Conservation (phyloP, 2,329 filamentous ascomycete genomes). For the Microdochium nivale region DNA sequence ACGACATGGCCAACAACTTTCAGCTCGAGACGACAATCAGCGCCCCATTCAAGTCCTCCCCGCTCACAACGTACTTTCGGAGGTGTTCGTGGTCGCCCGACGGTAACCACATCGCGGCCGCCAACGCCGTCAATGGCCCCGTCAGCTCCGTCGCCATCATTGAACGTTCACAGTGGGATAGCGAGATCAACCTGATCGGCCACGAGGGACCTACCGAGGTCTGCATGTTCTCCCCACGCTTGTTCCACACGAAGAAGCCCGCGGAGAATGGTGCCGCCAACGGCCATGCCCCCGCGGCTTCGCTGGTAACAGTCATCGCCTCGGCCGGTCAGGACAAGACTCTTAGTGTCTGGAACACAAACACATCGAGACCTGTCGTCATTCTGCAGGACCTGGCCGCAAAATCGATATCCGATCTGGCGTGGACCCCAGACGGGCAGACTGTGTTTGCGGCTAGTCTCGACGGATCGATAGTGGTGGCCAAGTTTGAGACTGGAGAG, state of each 20-base stretch:
- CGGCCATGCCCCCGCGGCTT: conserved; percentile 33
- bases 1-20: conserved; percentile 97
- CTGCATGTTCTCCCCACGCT: conserved; percentile 87
- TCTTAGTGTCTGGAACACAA: conserved; percentile 95
- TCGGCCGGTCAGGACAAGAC: conserved; percentile 97
- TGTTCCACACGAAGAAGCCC: conserved; percentile 71
- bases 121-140: conserved; percentile 93
- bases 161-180: conserved; percentile 85
- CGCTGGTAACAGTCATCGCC: conserved; percentile 82
- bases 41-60: conserved; percentile 80
- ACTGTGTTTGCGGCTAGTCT: conserved; percentile 79
- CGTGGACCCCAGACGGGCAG: conserved; percentile 89
- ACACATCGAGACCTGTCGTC: conserved; percentile 81
- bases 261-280: conserved; percentile 40
- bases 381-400: conserved; percentile 81
- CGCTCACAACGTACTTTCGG: conserved; percentile 92
- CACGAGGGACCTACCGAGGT: conserved; percentile 97
- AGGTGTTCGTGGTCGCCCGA: conserved; percentile 97
- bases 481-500: conserved; percentile 78
- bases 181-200: conserved; percentile 93
- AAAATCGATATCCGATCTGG: conserved; percentile 89
- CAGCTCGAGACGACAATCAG: conserved; percentile 87
- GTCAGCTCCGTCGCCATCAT: conserved; percentile 97
- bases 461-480: conserved; percentile 77
- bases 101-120: conserved; percentile 91